Evolutionary conservation across 2,329 filamentous ascomycete genomes (phyloP).

Genomic region (Fusarium nodosum): DNA sequence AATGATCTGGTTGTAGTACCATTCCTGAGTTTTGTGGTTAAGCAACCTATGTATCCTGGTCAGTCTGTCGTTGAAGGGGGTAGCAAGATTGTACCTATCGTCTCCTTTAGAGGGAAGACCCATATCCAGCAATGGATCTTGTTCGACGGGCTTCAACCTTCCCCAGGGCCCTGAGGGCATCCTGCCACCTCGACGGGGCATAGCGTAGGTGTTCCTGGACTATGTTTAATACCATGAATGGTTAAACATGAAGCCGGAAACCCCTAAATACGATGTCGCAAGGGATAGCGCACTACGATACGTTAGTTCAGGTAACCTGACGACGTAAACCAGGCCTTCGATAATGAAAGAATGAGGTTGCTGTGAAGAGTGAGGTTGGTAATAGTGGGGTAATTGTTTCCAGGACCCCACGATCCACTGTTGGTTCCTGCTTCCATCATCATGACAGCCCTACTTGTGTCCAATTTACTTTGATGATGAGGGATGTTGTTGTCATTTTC

Average conservation of each 20-base stretch:
- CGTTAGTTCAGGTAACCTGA: neutral
- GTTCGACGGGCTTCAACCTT: slow-evolving; percentile 78
- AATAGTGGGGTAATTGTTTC: slow-evolving; percentile 36
- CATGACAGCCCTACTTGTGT: neutral
- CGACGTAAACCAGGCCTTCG: neutral
- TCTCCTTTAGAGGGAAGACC: slow-evolving; percentile 94
- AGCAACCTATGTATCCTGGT: slow-evolving; percentile 67
- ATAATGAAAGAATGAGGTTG: slow-evolving; percentile 32
- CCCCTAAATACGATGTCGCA: neutral
- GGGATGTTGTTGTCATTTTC: neutral
- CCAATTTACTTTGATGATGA: neutral
- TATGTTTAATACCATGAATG: neutral
- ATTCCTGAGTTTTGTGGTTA: slow-evolving; percentile 82
- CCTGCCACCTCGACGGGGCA: slow-evolving; percentile 52
- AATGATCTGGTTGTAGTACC: slow-evolving; percentile 88
- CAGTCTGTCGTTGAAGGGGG: slow-evolving; percentile 5
- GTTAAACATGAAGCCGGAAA: neutral
- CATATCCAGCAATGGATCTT: slow-evolving; percentile 83
- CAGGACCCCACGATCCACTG: slow-evolving; percentile 36
- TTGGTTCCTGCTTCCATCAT: slow-evolving; percentile 33
- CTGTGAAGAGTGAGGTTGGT: slow-evolving; percentile 20
- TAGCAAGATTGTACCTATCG: slow-evolving; percentile 69
- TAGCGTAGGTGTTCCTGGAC: slow-evolving; percentile 27
- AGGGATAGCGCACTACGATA: neutral
- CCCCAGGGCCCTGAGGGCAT: slow-evolving; percentile 71